Evolutionary conservation across 441 rosid genomes (phyloP).

Genomic region (Lepidium campestre): DNA sequence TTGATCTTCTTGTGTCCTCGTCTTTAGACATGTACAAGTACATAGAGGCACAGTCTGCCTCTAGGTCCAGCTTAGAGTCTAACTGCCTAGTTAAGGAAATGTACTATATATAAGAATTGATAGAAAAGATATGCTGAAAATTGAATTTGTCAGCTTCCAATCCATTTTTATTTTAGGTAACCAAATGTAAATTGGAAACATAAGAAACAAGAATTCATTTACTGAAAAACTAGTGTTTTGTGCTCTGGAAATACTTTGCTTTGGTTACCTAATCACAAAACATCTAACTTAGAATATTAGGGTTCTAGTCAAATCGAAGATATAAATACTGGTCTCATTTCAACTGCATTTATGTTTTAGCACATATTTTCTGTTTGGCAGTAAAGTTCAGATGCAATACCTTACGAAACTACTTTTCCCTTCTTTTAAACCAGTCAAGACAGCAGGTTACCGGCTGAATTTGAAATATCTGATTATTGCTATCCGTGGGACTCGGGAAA

Average conservation of each 20-base stretch:
- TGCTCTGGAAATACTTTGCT: not conserved
- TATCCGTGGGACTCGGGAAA: slow-evolving; percentile 67
- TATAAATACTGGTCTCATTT: not conserved
- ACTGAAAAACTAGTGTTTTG: not conserved
- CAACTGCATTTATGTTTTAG: not conserved
- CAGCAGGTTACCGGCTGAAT: slow-evolving; percentile 97
- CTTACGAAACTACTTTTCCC: slow-evolving; percentile 17
- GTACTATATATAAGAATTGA: not conserved
- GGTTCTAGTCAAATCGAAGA: slow-evolving; percentile 7
- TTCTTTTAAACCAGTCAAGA: slow-evolving; percentile 66
- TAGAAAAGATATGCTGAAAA: not conserved
- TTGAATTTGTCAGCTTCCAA: not conserved
- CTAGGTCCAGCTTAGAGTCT: not conserved
- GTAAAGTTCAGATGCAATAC: not conserved
- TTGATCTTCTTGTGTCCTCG: not conserved
- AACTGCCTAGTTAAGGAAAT: not conserved
- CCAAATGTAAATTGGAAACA: not conserved
- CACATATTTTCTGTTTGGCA: not conserved
- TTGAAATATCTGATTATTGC: slow-evolving; percentile 89
- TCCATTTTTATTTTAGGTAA: not conserved
- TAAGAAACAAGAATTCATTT: not conserved
- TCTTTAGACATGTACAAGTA: not conserved
- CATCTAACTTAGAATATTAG: not conserved
- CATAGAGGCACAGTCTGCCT: not conserved
- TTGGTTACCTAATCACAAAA: not conserved